phyloP scores from a whole-genome alignment of 2,329 filamentous ascomycete species.

The Apiospora koreana region DNA sequence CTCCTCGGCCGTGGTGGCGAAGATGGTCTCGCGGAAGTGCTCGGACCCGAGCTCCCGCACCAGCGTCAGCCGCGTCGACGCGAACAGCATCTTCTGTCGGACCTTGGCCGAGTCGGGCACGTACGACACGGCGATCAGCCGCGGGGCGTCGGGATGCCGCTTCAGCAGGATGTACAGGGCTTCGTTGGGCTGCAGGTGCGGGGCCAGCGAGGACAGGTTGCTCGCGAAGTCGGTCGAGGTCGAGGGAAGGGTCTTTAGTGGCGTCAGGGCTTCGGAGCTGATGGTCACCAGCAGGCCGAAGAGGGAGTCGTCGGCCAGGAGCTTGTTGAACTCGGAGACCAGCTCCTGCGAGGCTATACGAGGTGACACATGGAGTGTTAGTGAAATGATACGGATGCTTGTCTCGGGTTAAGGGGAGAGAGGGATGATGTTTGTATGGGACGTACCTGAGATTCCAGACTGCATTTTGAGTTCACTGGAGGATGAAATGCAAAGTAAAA shows the following conservation, averaged over 20 bases:
- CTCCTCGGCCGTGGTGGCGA: conserved; percentile 70
- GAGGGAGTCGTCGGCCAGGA: conserved; percentile 61
- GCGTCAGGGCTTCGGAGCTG: conserved; percentile 66
- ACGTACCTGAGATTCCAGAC: conserved; percentile 73
- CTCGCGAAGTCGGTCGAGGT: conserved; percentile 58
- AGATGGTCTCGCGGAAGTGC: conserved; percentile 75
- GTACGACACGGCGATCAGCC: conserved; percentile 73
- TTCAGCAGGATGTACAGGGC: conserved; percentile 77
- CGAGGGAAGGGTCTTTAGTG: conserved; percentile 55
- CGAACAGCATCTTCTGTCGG: conserved; percentile 85
- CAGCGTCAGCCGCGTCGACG: conserved; percentile 73
- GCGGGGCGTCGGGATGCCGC: conserved; percentile 58
- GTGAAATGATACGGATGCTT: neutral
- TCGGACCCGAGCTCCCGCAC: conserved; percentile 77
- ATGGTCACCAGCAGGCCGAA: conserved; percentile 76
- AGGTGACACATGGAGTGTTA: neutral
- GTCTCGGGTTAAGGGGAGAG: neutral
- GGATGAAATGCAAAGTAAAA: neutral
- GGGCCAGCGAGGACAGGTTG: conserved; percentile 64
- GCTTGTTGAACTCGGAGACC: conserved; percentile 68
- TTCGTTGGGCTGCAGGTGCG: conserved; percentile 64
- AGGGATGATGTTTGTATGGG: neutral
- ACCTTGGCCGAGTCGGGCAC: conserved; percentile 78
- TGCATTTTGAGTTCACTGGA: conserved; percentile 56
- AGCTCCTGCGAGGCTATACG: conserved; percentile 73